Conservation (phyloP, 768 basidiomycete genomes). For the Lentinula raphanica region DNA sequence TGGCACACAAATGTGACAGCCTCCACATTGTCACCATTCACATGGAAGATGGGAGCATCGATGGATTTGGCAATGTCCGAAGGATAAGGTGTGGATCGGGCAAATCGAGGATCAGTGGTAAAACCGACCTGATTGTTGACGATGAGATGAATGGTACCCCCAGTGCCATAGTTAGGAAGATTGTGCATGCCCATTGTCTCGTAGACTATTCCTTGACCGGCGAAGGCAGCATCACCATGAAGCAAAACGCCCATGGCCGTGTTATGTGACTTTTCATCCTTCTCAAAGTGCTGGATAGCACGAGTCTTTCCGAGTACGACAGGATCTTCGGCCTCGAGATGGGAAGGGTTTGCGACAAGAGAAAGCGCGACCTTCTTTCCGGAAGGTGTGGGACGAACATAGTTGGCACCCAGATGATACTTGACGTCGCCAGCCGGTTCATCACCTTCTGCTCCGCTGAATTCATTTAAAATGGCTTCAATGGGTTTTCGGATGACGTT, state of each 20-base stretch:
- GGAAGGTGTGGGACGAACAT: slow-evolving; percentile 94
- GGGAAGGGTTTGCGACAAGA: slow-evolving; percentile 97
- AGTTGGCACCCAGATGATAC: slow-evolving; percentile 98
- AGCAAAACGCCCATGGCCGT: slow-evolving; percentile 94
- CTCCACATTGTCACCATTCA: slow-evolving; percentile 97
- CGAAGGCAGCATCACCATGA: slow-evolving; percentile 98
- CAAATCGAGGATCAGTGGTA: slow-evolving; percentile 96
- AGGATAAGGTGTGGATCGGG: slow-evolving; percentile 95
- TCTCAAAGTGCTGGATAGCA: slow-evolving; percentile 91
- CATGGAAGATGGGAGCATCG: slow-evolving; percentile 98
- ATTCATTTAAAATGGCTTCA: slow-evolving; percentile 97
- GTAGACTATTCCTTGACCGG: slow-evolving; percentile 97
- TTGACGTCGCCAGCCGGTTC: slow-evolving; percentile 96
- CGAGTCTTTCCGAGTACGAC: slow-evolving; percentile 99
- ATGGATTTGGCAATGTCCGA: slow-evolving; percentile 99
- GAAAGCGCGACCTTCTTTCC: slow-evolving; percentile 98
- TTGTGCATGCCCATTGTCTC: slow-evolving; percentile 99
- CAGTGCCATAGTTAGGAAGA: slow-evolving; percentile 92
- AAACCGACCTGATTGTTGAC: slow-evolving; percentile 99
- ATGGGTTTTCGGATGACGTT: slow-evolving; percentile 99
- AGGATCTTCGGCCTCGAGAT: slow-evolving; percentile 94
- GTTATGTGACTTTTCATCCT: slow-evolving; percentile 72
- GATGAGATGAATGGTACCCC: slow-evolving; percentile 96
- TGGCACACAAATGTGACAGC: slow-evolving; percentile 98
- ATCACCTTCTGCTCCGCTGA: slow-evolving; percentile 69